A percentile compares a stretch with the other conserved stretches of the same genome.
Conservation (phyloP, 1,139 yeast genomes). For the Hyphopichia pseudoburtonii region DNA sequence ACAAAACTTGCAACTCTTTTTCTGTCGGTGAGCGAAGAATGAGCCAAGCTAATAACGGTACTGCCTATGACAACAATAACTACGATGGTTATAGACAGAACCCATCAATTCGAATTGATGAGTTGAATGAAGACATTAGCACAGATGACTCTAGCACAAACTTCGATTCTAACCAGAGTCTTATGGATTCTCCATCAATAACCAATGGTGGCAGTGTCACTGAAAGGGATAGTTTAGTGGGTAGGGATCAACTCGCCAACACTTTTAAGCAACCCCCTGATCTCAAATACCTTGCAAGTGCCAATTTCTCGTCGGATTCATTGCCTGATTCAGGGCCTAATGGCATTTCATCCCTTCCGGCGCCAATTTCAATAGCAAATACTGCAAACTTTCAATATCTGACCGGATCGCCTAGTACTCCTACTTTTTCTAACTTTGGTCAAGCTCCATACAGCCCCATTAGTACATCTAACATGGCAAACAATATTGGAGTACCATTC, state of each 20-base stretch:
- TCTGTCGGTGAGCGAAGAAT: too few relatives aligned
- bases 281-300: slow-evolving; percentile 27
- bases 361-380: background rate
- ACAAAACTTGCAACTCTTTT: too few relatives aligned
- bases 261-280: slow-evolving; percentile 4
- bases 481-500: slow-evolving; percentile 5
- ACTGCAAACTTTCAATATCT: background rate
- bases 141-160: background rate
- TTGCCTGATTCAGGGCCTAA: slow-evolving; percentile 14
- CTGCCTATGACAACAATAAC: background rate
- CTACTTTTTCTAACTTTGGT: background rate
- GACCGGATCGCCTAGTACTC: background rate
- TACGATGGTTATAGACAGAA: background rate
- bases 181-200: background rate
- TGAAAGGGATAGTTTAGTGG: background rate
- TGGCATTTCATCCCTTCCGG: slow-evolving; percentile 6
- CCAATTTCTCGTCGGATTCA: slow-evolving; percentile 48
- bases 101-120: slow-evolving; percentile 1
- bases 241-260: background rate
- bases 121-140: slow-evolving; percentile 1
- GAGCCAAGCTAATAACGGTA: too few relatives aligned
- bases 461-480: slow-evolving; percentile 7
- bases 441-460: slow-evolving; percentile 5
- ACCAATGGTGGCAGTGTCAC: background rate
- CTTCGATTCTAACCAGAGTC: background rate